Conservation (phyloP, 1,284 basidiomycete species). For the Melampsora americana region DNA sequence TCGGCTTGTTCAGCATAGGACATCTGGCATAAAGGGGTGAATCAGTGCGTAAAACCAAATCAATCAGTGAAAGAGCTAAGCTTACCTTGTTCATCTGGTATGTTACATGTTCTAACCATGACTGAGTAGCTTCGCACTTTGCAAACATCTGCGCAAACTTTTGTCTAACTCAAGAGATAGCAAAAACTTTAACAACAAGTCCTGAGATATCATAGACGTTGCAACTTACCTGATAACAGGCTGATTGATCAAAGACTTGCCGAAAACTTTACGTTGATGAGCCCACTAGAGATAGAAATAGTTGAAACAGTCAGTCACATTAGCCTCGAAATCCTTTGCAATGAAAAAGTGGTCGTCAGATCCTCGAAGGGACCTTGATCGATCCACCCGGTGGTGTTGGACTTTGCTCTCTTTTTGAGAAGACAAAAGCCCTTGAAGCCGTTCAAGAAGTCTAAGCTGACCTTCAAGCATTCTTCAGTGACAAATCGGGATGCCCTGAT, state of each 20-base stretch:
- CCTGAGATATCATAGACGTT: background rate
- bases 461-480: constrained; percentile 69
- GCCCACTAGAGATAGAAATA: constrained; percentile 60
- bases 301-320: constrained; percentile 45
- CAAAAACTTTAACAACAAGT: constrained; percentile 39
- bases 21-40: constrained; percentile 52
- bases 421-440: constrained; percentile 51
- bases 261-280: constrained; percentile 75
- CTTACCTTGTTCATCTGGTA: constrained; percentile 83
- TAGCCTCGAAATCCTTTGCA: too few species aligned
- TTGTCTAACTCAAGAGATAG: constrained; percentile 16
- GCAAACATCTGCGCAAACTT: constrained; percentile 76
- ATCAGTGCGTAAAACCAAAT: constrained; percentile 10
- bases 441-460: constrained; percentile 52
- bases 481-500: constrained; percentile 67
- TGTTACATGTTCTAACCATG: constrained; percentile 84
- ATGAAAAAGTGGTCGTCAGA: background rate
- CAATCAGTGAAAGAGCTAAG: background rate
- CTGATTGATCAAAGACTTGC: constrained; percentile 75
- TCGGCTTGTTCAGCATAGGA: constrained; percentile 67
- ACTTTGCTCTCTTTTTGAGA: background rate
- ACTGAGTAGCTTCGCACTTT: constrained; percentile 74
- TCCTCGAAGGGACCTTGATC: background rate
- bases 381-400: too few species aligned
- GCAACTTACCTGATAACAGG: constrained; percentile 67